Evolutionary conservation across 345 rosid genomes (phyloP).

Genomic region (Kernera saxatilis): DNA sequence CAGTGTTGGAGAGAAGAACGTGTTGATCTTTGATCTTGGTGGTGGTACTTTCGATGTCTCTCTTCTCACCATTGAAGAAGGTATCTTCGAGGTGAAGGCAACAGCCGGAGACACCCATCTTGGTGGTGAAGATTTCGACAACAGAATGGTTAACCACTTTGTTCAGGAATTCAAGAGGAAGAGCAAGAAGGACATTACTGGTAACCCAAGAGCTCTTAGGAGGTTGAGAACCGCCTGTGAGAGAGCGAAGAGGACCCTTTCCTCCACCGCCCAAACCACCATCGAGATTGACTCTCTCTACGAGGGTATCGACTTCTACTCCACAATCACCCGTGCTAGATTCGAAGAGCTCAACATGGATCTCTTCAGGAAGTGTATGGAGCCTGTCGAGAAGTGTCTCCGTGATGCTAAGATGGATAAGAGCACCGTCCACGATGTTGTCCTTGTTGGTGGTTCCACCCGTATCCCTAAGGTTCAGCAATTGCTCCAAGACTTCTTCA

Average conservation of each 20-base stretch:
- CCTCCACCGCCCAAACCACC: constrained; percentile 70
- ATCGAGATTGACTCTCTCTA: constrained; percentile 66
- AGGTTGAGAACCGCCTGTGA: constrained; percentile 73
- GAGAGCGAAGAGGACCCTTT: constrained; percentile 66
- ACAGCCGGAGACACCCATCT: constrained; percentile 79
- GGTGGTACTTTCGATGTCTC: constrained; percentile 84
- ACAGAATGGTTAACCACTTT: constrained; percentile 76
- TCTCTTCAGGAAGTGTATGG: constrained; percentile 67
- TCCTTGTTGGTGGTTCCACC: constrained; percentile 74
- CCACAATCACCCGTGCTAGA: constrained; percentile 62
- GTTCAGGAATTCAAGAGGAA: constrained; percentile 72
- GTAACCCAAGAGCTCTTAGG: constrained; percentile 73
- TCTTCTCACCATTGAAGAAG: constrained; percentile 73
- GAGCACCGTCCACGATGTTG: constrained; percentile 62
- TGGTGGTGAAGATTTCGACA: constrained; percentile 78
- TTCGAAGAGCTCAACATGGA: constrained; percentile 78
- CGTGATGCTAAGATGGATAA: constrained; percentile 77
- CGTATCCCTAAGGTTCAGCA: constrained; percentile 80
- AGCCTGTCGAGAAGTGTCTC: constrained; percentile 64
- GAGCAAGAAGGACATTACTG: constrained; percentile 60
- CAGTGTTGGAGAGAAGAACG: constrained; percentile 73
- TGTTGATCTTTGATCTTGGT: constrained; percentile 71
- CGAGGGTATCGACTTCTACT: constrained; percentile 69
- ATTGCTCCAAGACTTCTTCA: constrained; percentile 69
- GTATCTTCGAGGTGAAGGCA: constrained; percentile 75